Evolutionary conservation across 768 basidiomycete species (phyloP).

Genomic region (Serendipita indica): DNA sequence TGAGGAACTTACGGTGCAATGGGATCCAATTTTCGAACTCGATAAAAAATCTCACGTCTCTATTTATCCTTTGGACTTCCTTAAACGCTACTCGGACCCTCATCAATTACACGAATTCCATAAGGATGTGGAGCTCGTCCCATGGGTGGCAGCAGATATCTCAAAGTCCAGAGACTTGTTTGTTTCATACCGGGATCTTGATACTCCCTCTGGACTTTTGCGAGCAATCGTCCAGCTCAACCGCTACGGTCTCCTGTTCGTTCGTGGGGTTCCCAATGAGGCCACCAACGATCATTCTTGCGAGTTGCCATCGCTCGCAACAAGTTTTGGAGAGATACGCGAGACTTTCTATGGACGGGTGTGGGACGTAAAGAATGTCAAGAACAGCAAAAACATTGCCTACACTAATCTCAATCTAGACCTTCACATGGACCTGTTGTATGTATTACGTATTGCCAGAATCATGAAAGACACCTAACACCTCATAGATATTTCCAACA

Average conservation of each 20-base stretch:
- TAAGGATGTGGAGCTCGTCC: conserved; percentile 24
- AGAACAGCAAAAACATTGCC: conserved; percentile 75
- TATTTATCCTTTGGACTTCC: conserved; percentile 34
- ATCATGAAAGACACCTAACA: neutral
- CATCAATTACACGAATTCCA: conserved; percentile 30
- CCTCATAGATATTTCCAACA: conserved; percentile 65
- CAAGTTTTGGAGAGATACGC: conserved; percentile 58
- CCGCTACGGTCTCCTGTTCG: conserved; percentile 58
- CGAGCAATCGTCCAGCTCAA: conserved; percentile 52
- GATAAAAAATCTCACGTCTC: conserved; percentile 40
- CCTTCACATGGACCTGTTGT: conserved; percentile 87
- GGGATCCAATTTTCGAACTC: conserved; percentile 8
- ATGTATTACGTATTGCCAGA: conserved; percentile 24
- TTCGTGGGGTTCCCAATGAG: conserved; percentile 50
- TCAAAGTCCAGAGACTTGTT: conserved; percentile 31
- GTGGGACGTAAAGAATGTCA: conserved; percentile 74
- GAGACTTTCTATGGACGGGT: conserved; percentile 78
- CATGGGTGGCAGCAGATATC: conserved; percentile 36
- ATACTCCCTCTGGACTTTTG: conserved; percentile 32
- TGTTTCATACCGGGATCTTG: conserved; percentile 39
- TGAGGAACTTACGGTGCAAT: conserved; percentile 23
- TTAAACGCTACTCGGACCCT: conserved; percentile 33
- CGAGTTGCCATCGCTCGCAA: conserved; percentile 51
- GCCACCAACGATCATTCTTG: conserved; percentile 47
- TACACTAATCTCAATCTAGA: conserved; percentile 85